A percentile compares a stretch with the other conserved stretches of the same genome.
Conservation (phyloP, 495 filamentous ascomycete genomes). For the Friedmanniomyces simplex region DNA sequence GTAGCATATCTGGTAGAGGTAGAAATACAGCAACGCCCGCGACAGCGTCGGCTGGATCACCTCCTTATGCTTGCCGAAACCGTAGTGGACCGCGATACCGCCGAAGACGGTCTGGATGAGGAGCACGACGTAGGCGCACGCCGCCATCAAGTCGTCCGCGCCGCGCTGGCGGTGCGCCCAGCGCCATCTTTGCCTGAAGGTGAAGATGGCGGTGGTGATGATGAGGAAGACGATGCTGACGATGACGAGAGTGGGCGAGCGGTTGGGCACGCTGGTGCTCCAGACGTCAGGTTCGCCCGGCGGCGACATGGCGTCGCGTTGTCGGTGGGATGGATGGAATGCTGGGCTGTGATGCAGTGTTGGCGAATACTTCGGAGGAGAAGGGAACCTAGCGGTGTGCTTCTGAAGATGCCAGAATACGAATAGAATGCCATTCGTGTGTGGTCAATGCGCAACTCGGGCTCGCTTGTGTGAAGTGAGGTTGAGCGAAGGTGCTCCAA, state of each 20-base stretch:
- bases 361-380: too few relatives aligned
- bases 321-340: not conserved
- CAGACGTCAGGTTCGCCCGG: not conserved
- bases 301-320: not conserved
- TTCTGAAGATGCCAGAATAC: not conserved
- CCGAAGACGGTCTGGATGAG: slow-evolving; percentile 9
- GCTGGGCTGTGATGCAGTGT: too few relatives aligned
- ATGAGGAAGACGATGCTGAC: slow-evolving; percentile 9
- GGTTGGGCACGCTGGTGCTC: not conserved
- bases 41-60: slow-evolving; percentile 2
- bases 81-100: slow-evolving; percentile 5
- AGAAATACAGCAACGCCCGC: slow-evolving; percentile 5
- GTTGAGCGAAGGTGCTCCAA: not conserved
- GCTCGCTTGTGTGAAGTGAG: not conserved
- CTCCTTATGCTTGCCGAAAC: slow-evolving; percentile 8
- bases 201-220: slow-evolving; percentile 3
- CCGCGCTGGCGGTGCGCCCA: slow-evolving; percentile 11
- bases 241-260: slow-evolving; percentile 1
- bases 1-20: slow-evolving; percentile 15
- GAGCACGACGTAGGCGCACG: slow-evolving; percentile 6
- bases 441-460: not conserved
- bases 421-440: not conserved
- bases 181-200: slow-evolving; percentile 9
- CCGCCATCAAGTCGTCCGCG: slow-evolving; percentile 6
- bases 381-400: not conserved